Base-by-base conservation (phyloP, 1,284 basidiomycete genomes). In the Mycocalia duriaeana region DNA sequence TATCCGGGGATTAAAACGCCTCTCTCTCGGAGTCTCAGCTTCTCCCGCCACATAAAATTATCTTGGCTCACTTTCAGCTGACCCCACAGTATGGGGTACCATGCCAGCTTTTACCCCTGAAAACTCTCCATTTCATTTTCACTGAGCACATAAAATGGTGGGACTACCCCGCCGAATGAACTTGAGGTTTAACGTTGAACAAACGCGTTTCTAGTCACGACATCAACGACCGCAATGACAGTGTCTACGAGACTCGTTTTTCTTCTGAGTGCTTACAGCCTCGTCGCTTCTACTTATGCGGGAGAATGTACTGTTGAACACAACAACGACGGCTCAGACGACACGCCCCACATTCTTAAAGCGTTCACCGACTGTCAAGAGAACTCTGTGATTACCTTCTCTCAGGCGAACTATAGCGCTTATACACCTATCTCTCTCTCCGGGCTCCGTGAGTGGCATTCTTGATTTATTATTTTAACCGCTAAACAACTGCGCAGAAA, bases 361-460 rank as follows among this genome's bases (percentile, higher is more conserved):
- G 69, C 69, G 4, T 69, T 72, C 47, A 58, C 57, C 20, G 56
- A 69, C 13, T 75, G 73, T 51, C 54, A 56, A 24, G 58, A 55
- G 16, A 59, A 72, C 47, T 67, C 66, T 2, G 51, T 64, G 19
- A 69, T 76, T 47, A 63, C 64, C 5, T 75, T 76, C 50, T 45
- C 56, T 23, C 51, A 61, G 47, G 65, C 64, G 16, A 70, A 73
- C 46, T 76, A 75, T 54, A 68, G 63, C 42, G 65, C 65, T 1
- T 63, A 59, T 46, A 70, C 68, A 4, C 69, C 69, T 3, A 57
- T 71, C 26, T 58, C 65, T 3, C 57, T 69, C 9, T 55, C 57
- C 16, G 59, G 54, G 19, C 58, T 72, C 23, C 56, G 69, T 71
- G 52, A 28, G 63, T 58, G n/a, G n/a, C n/a, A n/a, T 13, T 26